Evolutionary conservation across 2,329 filamentous ascomycete species (phyloP).

Genomic region (Talaromyces piceae): DNA sequence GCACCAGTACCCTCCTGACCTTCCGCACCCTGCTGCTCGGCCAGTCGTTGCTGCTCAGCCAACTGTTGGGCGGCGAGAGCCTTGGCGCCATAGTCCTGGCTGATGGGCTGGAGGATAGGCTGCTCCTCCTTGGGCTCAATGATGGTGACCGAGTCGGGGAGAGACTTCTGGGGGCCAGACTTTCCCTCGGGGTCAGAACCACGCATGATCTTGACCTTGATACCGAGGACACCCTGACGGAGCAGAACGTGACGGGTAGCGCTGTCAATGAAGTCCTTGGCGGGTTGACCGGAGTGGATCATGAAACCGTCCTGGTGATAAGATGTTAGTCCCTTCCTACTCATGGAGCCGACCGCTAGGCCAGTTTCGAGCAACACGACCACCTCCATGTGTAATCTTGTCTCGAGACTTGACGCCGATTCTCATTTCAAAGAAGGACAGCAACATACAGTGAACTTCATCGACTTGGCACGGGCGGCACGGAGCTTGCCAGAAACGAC

Average conservation of each 20-base stretch:
- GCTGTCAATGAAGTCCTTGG: slow-evolving; percentile 98
- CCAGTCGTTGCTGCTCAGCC: slow-evolving; percentile 49
- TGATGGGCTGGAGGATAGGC: slow-evolving; percentile 86
- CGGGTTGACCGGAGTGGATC: slow-evolving; percentile 99
- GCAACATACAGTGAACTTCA: slow-evolving; percentile 92
- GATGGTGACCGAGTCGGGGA: slow-evolving; percentile 97
- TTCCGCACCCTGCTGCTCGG: slow-evolving; percentile 50
- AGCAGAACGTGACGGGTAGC: slow-evolving; percentile 99
- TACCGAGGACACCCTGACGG: slow-evolving; percentile 98
- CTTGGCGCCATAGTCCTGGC: slow-evolving; percentile 99
- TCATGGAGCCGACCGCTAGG: background rate
- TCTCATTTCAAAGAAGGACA: background rate
- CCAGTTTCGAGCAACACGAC: background rate
- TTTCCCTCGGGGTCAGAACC: slow-evolving; percentile 99
- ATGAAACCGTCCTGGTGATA: slow-evolving; percentile 80
- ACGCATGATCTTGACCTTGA: slow-evolving; percentile 99
- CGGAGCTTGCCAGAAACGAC: slow-evolving; percentile 99
- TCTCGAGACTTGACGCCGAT: too few relatives aligned
- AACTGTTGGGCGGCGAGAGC: slow-evolving; percentile 55
- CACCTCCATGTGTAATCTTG: background rate
- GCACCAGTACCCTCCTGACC: slow-evolving; percentile 38
- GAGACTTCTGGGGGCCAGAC: slow-evolving; percentile 91
- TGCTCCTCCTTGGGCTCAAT: slow-evolving; percentile 99
- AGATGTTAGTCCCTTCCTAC: background rate
- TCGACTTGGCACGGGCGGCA: slow-evolving; percentile 98